Percentiles rank a stretch among this genome's conserved stretches.
phyloP scores from a whole-genome alignment of 1,284 basidiomycete genomes.

The Vanrija humicola region DNA sequence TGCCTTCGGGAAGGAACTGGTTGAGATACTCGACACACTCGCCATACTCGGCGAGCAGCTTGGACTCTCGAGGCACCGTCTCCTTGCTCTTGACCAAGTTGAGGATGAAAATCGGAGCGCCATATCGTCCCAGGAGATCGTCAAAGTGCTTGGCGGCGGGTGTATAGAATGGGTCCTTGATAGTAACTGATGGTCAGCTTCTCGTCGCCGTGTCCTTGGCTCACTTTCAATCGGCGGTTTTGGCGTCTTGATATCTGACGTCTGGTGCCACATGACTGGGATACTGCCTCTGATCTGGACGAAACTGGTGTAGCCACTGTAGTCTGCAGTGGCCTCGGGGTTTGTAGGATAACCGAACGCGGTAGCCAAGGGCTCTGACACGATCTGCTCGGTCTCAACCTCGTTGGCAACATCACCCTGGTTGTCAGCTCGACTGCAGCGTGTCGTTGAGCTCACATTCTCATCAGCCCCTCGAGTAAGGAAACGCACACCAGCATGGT shows the following conservation, averaged over 20 bases:
- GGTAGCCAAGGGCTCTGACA: constrained; percentile 88
- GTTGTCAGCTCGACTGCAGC: neutral
- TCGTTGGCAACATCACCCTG: constrained; percentile 98
- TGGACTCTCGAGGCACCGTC: constrained; percentile 81
- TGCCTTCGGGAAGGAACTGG: constrained; percentile 82
- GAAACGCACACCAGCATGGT: constrained; percentile 95
- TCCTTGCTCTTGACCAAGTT: constrained; percentile 85
- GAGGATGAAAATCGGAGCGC: constrained; percentile 85
- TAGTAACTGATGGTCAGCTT: constrained; percentile 61
- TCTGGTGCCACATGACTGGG: constrained; percentile 94
- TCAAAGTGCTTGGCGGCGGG: constrained; percentile 93
- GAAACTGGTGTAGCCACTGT: constrained; percentile 83
- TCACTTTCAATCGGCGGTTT: constrained; percentile 91
- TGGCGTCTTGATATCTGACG: constrained; percentile 81
- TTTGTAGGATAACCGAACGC: constrained; percentile 62
- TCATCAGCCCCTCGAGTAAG: constrained; percentile 92
- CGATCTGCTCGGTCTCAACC: constrained; percentile 98
- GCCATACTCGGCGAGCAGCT: constrained; percentile 84
- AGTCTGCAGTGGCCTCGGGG: constrained; percentile 47
- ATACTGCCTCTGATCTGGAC: constrained; percentile 97
- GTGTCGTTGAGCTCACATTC: constrained; percentile 34
- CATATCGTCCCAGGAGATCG: constrained; percentile 84
- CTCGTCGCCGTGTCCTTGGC: constrained; percentile 32
- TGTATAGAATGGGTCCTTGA: constrained; percentile 93
- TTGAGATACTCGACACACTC: constrained; percentile 92